Percentiles rank a stretch among this genome's conserved stretches.
Conservation (phyloP, 2,329 filamentous ascomycete genomes). For the Aquanectria penicillioides region DNA sequence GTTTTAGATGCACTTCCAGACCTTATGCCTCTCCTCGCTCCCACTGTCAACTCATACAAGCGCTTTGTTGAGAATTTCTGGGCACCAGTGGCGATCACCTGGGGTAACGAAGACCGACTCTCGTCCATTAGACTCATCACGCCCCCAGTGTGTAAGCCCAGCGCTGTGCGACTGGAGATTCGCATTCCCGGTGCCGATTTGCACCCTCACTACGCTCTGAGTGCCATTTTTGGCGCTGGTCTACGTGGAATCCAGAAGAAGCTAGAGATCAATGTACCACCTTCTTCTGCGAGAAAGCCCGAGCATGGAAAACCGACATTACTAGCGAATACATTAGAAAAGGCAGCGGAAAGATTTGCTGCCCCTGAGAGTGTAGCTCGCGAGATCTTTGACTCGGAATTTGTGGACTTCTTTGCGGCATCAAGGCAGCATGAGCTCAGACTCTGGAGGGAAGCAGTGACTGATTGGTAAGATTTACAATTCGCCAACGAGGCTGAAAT, state of each 20-base stretch:
- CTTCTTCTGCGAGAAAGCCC: conserved; percentile 3
- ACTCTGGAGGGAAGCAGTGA: conserved; percentile 80
- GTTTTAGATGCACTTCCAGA: conserved; percentile 76
- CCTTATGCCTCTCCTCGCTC: conserved; percentile 79
- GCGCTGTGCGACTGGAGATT: conserved; percentile 77
- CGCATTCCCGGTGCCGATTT: conserved; percentile 77
- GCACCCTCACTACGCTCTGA: conserved; percentile 75
- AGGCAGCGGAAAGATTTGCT: conserved; percentile 72
- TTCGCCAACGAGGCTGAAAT: fast-evolving
- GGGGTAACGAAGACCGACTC: conserved; percentile 79
- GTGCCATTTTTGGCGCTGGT: conserved; percentile 74
- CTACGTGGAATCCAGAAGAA: conserved; percentile 80
- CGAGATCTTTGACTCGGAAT: conserved; percentile 77
- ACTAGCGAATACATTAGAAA: conserved; percentile 72
- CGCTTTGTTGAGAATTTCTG: conserved; percentile 83
- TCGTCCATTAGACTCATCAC: conserved; percentile 64
- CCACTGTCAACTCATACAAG: conserved; percentile 82
- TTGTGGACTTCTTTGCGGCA: conserved; percentile 77
- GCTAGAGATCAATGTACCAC: conserved; percentile 7
- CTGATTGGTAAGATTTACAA: conserved; percentile 71
- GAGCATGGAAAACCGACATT: conserved; percentile 7
- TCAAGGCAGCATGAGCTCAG: conserved; percentile 74
- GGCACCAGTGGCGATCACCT: conserved; percentile 80
- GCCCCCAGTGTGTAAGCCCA: conserved; percentile 69
- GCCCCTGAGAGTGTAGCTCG: conserved; percentile 74